Evolutionary conservation across 257 asterid genomes (phyloP).

Genomic region (Salvia miltiorrhiza): DNA sequence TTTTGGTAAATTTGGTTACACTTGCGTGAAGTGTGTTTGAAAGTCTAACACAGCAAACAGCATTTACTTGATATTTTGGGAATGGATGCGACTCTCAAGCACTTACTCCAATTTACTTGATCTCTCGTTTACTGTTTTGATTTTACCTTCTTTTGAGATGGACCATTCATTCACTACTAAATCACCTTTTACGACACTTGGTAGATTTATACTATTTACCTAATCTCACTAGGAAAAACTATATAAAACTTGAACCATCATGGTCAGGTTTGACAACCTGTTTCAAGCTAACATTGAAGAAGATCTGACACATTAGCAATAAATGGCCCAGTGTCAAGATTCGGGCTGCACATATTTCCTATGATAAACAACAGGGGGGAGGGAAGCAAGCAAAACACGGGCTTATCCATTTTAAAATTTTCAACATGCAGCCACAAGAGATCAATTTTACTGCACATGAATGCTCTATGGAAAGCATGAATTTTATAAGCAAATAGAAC

Average conservation of each 20-base stretch:
- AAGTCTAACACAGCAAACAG: neutral
- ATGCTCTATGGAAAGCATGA: neutral
- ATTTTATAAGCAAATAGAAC: slow-evolving; percentile 10
- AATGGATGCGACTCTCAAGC: too few relatives aligned
- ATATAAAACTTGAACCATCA: too few relatives aligned
- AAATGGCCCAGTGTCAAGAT: neutral
- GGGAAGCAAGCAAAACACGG: neutral
- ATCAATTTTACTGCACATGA: too few relatives aligned
- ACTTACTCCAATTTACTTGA: too few relatives aligned
- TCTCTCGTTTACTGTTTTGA: neutral
- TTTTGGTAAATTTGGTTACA: too few relatives aligned
- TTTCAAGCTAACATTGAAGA: neutral
- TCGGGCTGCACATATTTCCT: neutral
- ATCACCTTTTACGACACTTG: neutral
- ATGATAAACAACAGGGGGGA: neutral
- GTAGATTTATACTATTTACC: too few relatives aligned
- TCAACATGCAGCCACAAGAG: neutral
- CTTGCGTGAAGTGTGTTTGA: neutral
- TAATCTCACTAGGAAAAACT: too few relatives aligned
- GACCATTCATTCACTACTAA: neutral
- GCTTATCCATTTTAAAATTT: neutral
- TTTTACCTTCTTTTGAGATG: neutral
- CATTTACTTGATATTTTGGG: too few relatives aligned
- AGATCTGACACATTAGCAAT: too few relatives aligned
- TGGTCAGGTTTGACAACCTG: neutral